Evolutionary conservation across 2,329 filamentous ascomycete genomes (phyloP).

Genomic region (Aplosporella prunicola): DNA sequence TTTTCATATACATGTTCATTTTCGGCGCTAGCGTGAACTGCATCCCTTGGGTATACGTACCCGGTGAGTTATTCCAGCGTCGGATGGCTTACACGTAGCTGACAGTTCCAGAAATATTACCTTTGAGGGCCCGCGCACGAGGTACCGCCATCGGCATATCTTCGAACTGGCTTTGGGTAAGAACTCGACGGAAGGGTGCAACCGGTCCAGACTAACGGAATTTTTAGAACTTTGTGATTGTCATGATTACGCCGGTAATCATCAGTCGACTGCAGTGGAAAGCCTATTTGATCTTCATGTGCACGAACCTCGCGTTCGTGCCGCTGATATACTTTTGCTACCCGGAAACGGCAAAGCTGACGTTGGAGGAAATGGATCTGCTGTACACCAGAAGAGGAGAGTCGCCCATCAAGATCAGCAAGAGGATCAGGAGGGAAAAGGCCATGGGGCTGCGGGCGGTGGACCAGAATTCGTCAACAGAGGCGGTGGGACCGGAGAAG

Average conservation of each 20-base stretch:
- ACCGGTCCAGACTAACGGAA: not conserved
- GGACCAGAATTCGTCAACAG: too few relatives aligned
- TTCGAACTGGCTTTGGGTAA: conserved; percentile 26
- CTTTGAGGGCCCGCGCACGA: conserved; percentile 24
- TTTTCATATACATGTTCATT: conserved; percentile 47
- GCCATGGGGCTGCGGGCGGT: conserved; percentile 2
- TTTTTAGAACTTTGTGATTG: conserved; percentile 29
- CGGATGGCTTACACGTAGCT: too few relatives aligned
- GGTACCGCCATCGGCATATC: conserved; percentile 28
- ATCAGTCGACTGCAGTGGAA: conserved; percentile 11
- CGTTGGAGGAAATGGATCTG: conserved; percentile 28
- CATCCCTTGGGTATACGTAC: conserved; percentile 42
- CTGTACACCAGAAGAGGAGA: conserved; percentile 15
- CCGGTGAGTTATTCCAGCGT: conserved; percentile 18
- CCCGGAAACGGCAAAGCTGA: conserved; percentile 26
- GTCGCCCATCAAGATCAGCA: conserved; percentile 9
- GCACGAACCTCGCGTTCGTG: conserved; percentile 9
- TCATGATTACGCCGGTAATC: conserved; percentile 30
- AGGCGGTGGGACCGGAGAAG: conserved; percentile 1
- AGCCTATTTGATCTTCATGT: conserved; percentile 10
- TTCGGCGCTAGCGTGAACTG: conserved; percentile 43
- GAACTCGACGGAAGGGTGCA: too few relatives aligned
- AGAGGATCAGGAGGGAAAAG: conserved; percentile 8
- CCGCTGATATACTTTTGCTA: conserved; percentile 24
- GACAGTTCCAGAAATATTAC: conserved; percentile 32